Percentiles rank a stretch among this genome's conserved stretches.
phyloP scores from a whole-genome alignment of 768 basidiomycete genomes.

The Tulasnella sp. region DNA sequence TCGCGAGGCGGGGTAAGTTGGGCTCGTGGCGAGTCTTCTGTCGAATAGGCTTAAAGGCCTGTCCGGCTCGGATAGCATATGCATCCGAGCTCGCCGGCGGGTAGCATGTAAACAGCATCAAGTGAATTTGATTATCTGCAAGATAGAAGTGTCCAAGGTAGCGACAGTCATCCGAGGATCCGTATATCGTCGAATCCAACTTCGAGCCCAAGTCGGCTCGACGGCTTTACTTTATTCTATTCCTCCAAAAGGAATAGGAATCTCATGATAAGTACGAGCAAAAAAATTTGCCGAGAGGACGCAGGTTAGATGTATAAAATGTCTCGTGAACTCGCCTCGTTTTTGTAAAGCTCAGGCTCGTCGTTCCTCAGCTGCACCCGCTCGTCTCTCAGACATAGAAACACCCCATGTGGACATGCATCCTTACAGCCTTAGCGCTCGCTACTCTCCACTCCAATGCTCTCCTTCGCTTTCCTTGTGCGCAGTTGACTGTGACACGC shows the following conservation, averaged over 20 bases:
- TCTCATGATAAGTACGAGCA: background rate
- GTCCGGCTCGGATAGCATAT: background rate
- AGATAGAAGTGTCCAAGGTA: background rate
- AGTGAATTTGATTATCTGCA: background rate
- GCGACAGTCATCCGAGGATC: background rate
- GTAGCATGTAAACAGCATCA: background rate
- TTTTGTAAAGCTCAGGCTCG: too few species aligned
- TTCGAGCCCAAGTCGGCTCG: background rate
- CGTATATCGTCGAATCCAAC: background rate
- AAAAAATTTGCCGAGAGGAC: background rate
- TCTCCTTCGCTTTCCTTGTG: constrained; percentile 15
- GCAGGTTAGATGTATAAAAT: background rate
- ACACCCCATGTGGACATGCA: constrained; percentile 13
- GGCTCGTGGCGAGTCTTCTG: too few species aligned
- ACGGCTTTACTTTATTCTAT: background rate
- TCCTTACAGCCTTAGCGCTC: constrained; percentile 5
- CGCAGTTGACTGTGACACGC: constrained; percentile 14
- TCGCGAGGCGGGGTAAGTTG: background rate
- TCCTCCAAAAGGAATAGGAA: background rate
- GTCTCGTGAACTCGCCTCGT: background rate
- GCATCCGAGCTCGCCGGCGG: background rate
- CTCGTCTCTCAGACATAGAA: too few species aligned
- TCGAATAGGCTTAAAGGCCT: too few species aligned
- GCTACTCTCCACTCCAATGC: constrained; percentile 12
- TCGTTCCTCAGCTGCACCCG: background rate